Base-by-base conservation (phyloP, 352 stramenopile genomes). In the Pythium angustatum region DNA sequence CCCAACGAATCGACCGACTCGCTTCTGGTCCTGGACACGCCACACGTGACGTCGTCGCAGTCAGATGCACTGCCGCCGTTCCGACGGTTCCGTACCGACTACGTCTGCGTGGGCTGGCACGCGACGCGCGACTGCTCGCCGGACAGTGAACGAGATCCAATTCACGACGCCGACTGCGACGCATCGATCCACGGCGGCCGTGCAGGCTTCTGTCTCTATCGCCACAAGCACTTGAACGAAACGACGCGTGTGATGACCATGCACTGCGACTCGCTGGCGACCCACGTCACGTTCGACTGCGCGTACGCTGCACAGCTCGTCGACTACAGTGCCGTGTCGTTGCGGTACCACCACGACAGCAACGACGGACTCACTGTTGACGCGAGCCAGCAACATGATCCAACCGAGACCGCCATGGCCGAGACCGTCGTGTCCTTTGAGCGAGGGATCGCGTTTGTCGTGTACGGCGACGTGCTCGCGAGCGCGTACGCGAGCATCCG, bases 221-320 rank as follows among this genome's bases (percentile, higher is more conserved):
- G 33, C 33, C 33, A 38, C 70, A 70, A 73, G 26, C 66, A 58
- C n/a, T 67, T 68, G 10, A 77, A 64, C 0, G 71, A 73, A 1
- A 66, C 58, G 30, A 27, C 69, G 24, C 58, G 69, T 10, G 78
- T 87, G 2, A 69, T 89, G 69, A 64, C 66, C 26, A 80, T 85
- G 71, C 73, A 85, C 69, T 89, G 80, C 50, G 67, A 86, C 55
- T 85, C 76, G 33, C 50, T 88, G n/a, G 72, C 75, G 1, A 12
- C 49, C 0, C 68, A 77, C 12, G 73, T 85, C 28, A 21, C 33
- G 5, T 82, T 88, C 53, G 51, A 57, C 11, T 90, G 81, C 56
- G 50, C 70, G 24, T 70, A 84, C 14, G 36, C 36, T 6, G 4
- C 11, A 17, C 4, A 10, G 5, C 14, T 14, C 33, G 8, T 38